Base-by-base conservation (phyloP, 2,329 filamentous ascomycete genomes). In the Xylaria sp. region DNA sequence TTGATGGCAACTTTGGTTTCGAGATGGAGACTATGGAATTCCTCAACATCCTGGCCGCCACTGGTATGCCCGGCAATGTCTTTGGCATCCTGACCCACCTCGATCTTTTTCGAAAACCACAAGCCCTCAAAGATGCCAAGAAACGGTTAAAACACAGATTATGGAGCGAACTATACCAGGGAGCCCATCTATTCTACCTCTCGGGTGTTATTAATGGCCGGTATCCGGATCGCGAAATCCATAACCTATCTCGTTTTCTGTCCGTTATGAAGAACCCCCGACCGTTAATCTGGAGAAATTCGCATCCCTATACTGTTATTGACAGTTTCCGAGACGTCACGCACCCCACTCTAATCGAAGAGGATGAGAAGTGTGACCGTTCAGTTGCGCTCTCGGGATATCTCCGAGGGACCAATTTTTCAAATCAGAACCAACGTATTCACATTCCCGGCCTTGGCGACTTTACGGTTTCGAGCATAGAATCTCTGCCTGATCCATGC, bases 11-110 rank as follows among this genome's bases (percentile, higher is more conserved):
- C 75, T 99, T 90, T 68, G 95, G 94, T 13, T 99, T 99, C 69
- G 94, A 99, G 76, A 99, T 99, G 94, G 94, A 99, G 80, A 99
- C 94, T 0, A 99, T 99, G 94, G 94, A 99, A 74, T 99, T 99
- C 58, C 78, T 99, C 68, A 97, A 97, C 65, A 87, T 97, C 17
- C 79, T 99, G 46, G 89, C 90, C n/a, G 86, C 91, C 2, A 96
- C 90, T 24, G 94, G 94, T 72, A 97, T 99, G 93, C 94, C 95
- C 0, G 93, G 94, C 61, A 99, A 99, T 66, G 92, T 99, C 37
- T 97, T 99, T 70, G 94, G 94, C 48, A 92, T 99, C 52, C 82
- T 99, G 41, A 97, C 94, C 16, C 95, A 99, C 78, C 80, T 99
- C 56, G 94, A 99, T 70, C 79, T 99, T 13, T 99, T 99, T 78